phyloP scores from a whole-genome alignment of 163 green algal species.

The Scenedesmus sp. region DNA sequence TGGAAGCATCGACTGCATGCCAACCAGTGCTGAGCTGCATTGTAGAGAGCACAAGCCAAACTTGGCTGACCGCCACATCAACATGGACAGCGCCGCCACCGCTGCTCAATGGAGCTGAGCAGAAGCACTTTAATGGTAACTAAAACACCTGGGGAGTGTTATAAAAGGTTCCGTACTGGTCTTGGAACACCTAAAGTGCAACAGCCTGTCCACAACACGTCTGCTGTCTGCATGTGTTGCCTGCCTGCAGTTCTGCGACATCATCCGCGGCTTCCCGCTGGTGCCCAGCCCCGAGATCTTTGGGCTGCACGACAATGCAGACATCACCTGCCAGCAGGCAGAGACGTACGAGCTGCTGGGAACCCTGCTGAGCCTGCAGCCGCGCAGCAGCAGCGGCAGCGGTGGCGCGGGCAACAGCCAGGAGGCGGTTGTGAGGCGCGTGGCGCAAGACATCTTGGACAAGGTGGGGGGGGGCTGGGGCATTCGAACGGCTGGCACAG shows the following conservation, averaged over 20 bases:
- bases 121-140: no score
- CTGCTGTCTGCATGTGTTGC: neutral
- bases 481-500: neutral
- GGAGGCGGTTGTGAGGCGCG: conserved; percentile 59
- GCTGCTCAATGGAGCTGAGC: no score
- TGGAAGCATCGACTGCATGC: no score
- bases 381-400: conserved; percentile 63
- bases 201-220: neutral
- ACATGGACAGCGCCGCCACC: no score
- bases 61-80: no score
- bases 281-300: conserved; percentile 87
- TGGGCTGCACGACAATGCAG: conserved; percentile 90
- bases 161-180: no score
- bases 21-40: no score
- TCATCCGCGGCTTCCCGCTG: conserved; percentile 76
- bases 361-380: conserved; percentile 84
- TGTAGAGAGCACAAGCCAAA: no score
- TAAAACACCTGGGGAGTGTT: no score
- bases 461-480: neutral
- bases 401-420: conserved; percentile 66
- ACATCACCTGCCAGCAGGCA: conserved; percentile 92
- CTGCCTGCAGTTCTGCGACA: conserved; percentile 21
- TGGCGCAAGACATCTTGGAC: conserved; percentile 1
- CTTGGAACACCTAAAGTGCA: no score
- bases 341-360: conserved; percentile 86